These are phyloP conservation scores for Diaporthe helianthi DNA, from an alignment of 2,329 filamentous ascomycete species.

Conservation along the genomic window DNA sequence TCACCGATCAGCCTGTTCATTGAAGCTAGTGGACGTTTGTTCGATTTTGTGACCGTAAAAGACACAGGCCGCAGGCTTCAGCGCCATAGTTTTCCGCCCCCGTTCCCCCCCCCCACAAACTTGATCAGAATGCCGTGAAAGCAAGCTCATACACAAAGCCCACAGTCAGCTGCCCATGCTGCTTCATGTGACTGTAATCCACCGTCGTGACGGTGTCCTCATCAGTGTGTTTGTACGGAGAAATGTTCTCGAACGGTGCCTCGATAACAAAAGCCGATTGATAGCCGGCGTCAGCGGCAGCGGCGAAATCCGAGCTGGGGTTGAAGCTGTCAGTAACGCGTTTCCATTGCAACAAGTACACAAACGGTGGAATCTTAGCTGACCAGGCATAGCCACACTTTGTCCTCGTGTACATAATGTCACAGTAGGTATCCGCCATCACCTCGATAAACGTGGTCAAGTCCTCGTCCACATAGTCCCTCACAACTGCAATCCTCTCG, in stretches of 20 bases:
- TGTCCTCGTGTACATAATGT: slow-evolving; percentile 75
- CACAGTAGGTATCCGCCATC: slow-evolving; percentile 43
- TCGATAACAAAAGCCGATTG: slow-evolving; percentile 1
- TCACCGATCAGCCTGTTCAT: neutral
- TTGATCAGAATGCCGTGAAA: neutral
- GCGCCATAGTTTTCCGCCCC: neutral
- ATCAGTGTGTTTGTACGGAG: slow-evolving; percentile 9
- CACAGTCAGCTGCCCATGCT: slow-evolving; percentile 8
- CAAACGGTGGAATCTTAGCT: slow-evolving; percentile 65
- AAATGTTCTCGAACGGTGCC: slow-evolving; percentile 17
- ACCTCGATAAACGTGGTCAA: slow-evolving; percentile 47
- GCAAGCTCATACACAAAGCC: slow-evolving; percentile 17
- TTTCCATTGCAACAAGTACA: neutral
- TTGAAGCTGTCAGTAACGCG: neutral
- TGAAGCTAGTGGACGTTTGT: neutral
- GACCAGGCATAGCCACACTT: slow-evolving; percentile 89
- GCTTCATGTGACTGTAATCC: slow-evolving; percentile 5
- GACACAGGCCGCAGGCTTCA: neutral
- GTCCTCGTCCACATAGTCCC: slow-evolving; percentile 47
- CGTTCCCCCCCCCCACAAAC: too few species aligned
- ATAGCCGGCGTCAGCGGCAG: slow-evolving; percentile 7
- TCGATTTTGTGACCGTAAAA: neutral
- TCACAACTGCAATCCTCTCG: slow-evolving; percentile 48
- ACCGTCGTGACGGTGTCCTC: slow-evolving; percentile 9
- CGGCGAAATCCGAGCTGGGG: slow-evolving; percentile 7